Base-by-base conservation (phyloP, 305 asterid species). In the Withania somnifera region DNA sequence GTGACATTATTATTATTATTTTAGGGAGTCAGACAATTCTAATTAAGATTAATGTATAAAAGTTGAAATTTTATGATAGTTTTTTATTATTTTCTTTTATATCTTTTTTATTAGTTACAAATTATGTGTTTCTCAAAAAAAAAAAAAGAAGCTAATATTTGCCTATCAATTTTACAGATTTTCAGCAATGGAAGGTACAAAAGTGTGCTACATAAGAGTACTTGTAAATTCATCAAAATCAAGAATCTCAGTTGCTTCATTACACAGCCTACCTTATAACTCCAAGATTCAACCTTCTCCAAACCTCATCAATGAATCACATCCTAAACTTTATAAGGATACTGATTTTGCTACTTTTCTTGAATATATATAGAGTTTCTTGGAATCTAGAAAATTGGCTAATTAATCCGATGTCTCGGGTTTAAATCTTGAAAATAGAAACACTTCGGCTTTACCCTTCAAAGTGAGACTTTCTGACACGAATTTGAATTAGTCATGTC, bases 131-230 rank as follows among this genome's bases (percentile, higher is more conserved):
- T 30, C 15, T 60, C 11, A 32, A 36, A 11, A 32, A 77, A 13
- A 32, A 36, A 11, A 32, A 77, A 13, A 54, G 14, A 7, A 1
- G 24, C 30, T 32, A 6, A 54, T 0, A 40, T 11, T 7, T 14
- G 45, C 36, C 0, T 13, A 32, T 54, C 6, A 7, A 30, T 13
- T 45, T 79, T 22, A 1, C 84, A 87, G 88, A 87, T 85, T 71
- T 82, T 83, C 17, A 85, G 90, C 90, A 87, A 87, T 10, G 90
- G 88, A 2, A 87, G 73, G 53, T 87, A 87, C 87, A 85, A 87
- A 69, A 87, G 90, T 24, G 90, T 87, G 71, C 61, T 87, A 15
- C 90, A 87, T 57, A 81, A n/a, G 90, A 42, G 90, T 87, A 17
- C 51, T 85, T 11, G 90, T 82, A 14, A 87, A 87, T 78, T 87